These are phyloP conservation scores for Tetrapyrgos nigripes DNA, from an alignment of 1,284 basidiomycete genomes.

Conservation along the genomic window DNA sequence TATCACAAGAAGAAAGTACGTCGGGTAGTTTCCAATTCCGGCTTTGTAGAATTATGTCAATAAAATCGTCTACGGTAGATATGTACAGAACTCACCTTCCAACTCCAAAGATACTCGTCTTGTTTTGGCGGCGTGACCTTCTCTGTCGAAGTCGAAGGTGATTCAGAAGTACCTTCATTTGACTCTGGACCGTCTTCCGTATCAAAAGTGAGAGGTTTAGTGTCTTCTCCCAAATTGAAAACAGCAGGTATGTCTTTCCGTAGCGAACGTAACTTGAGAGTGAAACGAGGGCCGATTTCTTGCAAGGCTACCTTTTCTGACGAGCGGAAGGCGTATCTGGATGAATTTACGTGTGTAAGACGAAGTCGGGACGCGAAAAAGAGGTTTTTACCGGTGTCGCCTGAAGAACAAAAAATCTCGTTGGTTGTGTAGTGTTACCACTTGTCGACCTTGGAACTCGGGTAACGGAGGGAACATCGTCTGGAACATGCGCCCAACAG, in stretches of 20 bases:
- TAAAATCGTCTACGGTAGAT: constrained; percentile 11
- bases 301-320: constrained; percentile 93
- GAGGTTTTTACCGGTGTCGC: constrained; percentile 73
- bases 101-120: constrained; percentile 80
- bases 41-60: constrained; percentile 47
- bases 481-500: constrained; percentile 94
- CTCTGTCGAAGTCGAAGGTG: constrained; percentile 12
- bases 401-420: constrained; percentile 98
- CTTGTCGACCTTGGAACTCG: constrained; percentile 96
- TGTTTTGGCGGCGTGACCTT: constrained; percentile 58
- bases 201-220: constrained; percentile 69
- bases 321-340: constrained; percentile 92
- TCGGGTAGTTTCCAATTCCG: constrained; percentile 78
- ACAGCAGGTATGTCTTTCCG: constrained; percentile 90
- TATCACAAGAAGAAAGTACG: constrained; percentile 79
- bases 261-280: constrained; percentile 90
- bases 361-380: constrained; percentile 1
- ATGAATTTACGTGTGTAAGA: background rate
- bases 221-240: constrained; percentile 64
- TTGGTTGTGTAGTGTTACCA: constrained; percentile 97
- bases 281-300: constrained; percentile 98
- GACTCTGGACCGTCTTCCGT: constrained; percentile 34
- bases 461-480: constrained; percentile 95
- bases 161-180: constrained; percentile 13
- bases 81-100: constrained; percentile 63